A percentile compares a stretch with the other conserved stretches of the same genome.
phyloP scores from a whole-genome alignment of 139 green algal genomes.

The Nannochloris sp. region DNA sequence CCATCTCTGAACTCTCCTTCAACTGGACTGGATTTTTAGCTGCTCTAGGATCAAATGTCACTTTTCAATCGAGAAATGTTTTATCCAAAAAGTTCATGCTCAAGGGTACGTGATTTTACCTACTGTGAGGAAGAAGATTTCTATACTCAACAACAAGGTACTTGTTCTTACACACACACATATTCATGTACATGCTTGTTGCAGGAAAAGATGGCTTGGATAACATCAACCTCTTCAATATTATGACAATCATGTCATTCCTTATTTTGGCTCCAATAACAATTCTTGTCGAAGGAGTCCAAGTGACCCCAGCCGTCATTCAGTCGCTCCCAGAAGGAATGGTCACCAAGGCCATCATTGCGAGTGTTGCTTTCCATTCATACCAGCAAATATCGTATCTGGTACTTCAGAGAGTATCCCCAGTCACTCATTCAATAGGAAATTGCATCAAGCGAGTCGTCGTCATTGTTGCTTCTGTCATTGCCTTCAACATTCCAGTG shows the following conservation, averaged over 20 bases:
- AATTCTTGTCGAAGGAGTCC: slow-evolving; percentile 58
- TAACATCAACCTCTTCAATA: slow-evolving; percentile 89
- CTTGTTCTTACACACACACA: not conserved
- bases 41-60: slow-evolving; percentile 92
- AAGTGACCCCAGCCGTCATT: slow-evolving; percentile 48
- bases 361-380: slow-evolving; percentile 87
- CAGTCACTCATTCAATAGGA: slow-evolving; percentile 97
- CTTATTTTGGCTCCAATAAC: slow-evolving; percentile 67
- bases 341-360: slow-evolving; percentile 35
- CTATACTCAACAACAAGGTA: not conserved
- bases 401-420: slow-evolving; percentile 79
- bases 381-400: slow-evolving; percentile 91
- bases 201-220: slow-evolving; percentile 51
- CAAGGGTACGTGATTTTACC: slow-evolving; percentile 32
- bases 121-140: no score
- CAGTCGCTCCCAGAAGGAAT: slow-evolving; percentile 39
- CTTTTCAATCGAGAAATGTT: slow-evolving; percentile 94
- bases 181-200: not conserved
- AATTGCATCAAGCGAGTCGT: slow-evolving; percentile 98
- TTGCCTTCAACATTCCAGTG: slow-evolving; percentile 90
- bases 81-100: slow-evolving; percentile 97
- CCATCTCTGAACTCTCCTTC: slow-evolving; percentile 51
- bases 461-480: slow-evolving; percentile 84
- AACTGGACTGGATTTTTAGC: slow-evolving; percentile 76
- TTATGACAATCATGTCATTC: slow-evolving; percentile 92